Evolutionary conservation across 2,329 filamentous ascomycete genomes (phyloP), one percentile per base, ranked within the genome.

Genomic region (Ilyonectria destructans): DNA sequence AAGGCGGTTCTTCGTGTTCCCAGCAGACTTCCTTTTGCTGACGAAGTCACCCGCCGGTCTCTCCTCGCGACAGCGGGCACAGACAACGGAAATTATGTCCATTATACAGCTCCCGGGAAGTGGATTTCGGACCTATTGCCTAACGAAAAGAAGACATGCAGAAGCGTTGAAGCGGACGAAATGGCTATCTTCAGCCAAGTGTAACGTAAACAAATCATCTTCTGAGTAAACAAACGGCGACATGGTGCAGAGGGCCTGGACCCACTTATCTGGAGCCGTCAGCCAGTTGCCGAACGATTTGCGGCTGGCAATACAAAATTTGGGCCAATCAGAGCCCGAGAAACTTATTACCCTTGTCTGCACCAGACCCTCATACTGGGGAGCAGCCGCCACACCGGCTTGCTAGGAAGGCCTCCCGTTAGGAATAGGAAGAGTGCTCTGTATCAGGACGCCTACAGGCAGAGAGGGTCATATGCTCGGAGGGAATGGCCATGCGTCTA

Each of bases 71-170:
- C 48, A 65, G 54, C 56, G 46, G 37, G 56, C 46, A 55, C 48
- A 59, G 45, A 59, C 55, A 46, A 65, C 21, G 35, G 46, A 65
- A 58, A 65, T 58, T 58, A 65, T 37, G 23, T 65, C 46, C 10
- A 58, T 58, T 51, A 43, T 49, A 58, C 26, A 58, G 45, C 54
- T 58, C 55, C 33, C 21, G 23, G 48, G 31, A 26, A 58, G 35
- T 65, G 43, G 52, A 52, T 35, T 51, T 52, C 33, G 54, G 37
- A 65, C 54, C 40, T 35, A 65, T 65, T 60, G 33, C 49, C 33
- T 55, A 62, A 62, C 23, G 40, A 21, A 54, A 45, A 21, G n/a
- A 55, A 37, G 48, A 49, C 48, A 62, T 33, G n/a, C n/a, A 35
- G 29, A 43, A 31, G 48, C 58, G n/a, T 61, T 61, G 31, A 21